Conservation (phyloP, 2,329 filamentous ascomycete genomes). For the Aspergillus sergii region DNA sequence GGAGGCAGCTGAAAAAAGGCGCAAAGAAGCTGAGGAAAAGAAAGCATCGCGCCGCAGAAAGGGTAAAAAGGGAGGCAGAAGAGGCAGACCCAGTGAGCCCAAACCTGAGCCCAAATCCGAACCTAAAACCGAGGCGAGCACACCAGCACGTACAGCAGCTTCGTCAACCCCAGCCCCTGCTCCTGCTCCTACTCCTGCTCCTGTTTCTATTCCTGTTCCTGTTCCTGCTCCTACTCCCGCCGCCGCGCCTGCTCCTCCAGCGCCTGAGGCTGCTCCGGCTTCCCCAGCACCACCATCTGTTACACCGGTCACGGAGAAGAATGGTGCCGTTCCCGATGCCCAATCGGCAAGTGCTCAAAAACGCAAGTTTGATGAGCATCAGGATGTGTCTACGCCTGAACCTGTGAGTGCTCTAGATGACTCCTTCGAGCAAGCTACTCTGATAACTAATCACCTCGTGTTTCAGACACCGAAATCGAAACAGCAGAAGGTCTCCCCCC, state of each 20-base stretch:
- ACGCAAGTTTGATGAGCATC: constrained; percentile 47
- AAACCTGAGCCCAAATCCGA: constrained; percentile 63
- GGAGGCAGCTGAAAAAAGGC: constrained; percentile 63
- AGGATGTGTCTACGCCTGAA: constrained; percentile 31
- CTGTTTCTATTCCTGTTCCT: constrained; percentile 24
- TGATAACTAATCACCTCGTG: constrained; percentile 34
- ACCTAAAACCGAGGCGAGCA: constrained; percentile 49
- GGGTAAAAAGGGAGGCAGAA: constrained; percentile 60
- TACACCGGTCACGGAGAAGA: constrained; percentile 32
- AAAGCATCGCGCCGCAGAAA: constrained; percentile 62
- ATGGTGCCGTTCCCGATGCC: constrained; percentile 26
- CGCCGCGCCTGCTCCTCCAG: constrained; percentile 21
- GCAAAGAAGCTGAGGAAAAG: constrained; percentile 62
- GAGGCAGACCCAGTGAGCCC: constrained; percentile 65
- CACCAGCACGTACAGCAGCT: constrained; percentile 33
- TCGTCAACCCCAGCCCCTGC: constrained; percentile 19
- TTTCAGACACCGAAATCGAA: constrained; percentile 45
- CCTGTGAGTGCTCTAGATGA: constrained; percentile 29
- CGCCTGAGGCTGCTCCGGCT: constrained; percentile 24
- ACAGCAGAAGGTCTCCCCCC: constrained; percentile 42
- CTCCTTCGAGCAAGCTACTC: constrained; percentile 6
- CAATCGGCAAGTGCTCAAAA: constrained; percentile 41
- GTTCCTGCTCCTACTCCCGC: constrained; percentile 26
- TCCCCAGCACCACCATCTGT: constrained; percentile 20
- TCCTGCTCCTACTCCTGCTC: constrained; percentile 20